Conservation (phyloP, 2,329 filamentous ascomycete species). For the Thelonectria discophora region DNA sequence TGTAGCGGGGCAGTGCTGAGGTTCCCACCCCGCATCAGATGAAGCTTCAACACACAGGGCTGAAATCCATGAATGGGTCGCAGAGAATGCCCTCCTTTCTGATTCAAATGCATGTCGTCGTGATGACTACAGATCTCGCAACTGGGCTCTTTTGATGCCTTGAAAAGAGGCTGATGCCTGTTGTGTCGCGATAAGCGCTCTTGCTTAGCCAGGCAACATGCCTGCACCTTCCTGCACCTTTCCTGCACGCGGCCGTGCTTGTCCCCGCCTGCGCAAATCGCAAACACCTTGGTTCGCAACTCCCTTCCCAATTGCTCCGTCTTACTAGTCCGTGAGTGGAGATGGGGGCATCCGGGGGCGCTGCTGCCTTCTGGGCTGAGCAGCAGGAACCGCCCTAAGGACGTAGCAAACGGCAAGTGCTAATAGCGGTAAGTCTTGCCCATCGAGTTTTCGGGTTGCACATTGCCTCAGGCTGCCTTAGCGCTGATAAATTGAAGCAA, state of each 20-base stretch:
- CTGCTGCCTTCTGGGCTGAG: constrained; percentile 19
- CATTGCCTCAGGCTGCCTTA: not conserved
- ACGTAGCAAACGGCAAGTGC: no score
- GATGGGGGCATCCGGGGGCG: constrained; percentile 4
- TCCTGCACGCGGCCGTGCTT: no score
- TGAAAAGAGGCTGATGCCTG: not conserved
- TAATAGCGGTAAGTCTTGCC: no score
- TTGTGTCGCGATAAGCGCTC: not conserved
- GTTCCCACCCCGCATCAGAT: constrained; percentile 1
- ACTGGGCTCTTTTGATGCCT: not conserved
- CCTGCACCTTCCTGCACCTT: no score
- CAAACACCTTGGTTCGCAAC: not conserved
- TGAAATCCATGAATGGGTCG: not conserved
- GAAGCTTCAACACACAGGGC: not conserved
- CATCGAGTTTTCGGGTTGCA: not conserved
- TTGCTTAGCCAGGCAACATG: not conserved
- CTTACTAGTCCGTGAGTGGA: constrained; percentile 1
- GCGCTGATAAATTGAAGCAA: not conserved
- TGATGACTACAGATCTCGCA: no score
- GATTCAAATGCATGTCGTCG: not conserved
- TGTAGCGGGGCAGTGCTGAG: constrained; percentile 4
- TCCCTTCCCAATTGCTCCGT: not conserved
- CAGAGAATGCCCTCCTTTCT: not conserved
- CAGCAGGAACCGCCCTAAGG: not conserved
- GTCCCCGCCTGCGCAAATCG: not conserved